Evolutionary conservation across 352 stramenopile genomes (phyloP), one percentile per base, ranked within the genome.

Genomic region (Pelagophyceae sp.): DNA sequence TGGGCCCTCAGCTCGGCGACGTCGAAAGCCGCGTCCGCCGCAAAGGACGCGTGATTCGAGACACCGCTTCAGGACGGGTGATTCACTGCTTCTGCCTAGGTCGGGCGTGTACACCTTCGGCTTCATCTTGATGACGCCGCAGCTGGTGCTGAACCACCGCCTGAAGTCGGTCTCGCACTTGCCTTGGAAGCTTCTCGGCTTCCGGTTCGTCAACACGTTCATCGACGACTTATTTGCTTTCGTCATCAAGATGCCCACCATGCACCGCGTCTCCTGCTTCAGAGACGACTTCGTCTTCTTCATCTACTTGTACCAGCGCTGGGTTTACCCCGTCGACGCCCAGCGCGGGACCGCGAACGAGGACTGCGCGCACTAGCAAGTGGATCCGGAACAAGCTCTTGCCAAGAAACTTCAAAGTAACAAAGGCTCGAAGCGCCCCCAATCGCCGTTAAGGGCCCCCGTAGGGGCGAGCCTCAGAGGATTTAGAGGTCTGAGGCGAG

Each of bases 201-300:
- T 99, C 89, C 98, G 97, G 83, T 98, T 91, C 82, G 81, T 98
- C 69, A 98, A 98, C 80, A 98, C 95, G 61, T 98, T 98, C 77
- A 97, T 98, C 81, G 95, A 98, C 82, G 95, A 98, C 81, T 84
- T 98, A 20, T 98, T 98, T 77, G 93, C 93, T 27, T 98, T 98
- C 79, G 92, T 98, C 72, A 97, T 98, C 80, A 93, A 94, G 79
- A 98, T 98, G 94, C 95, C 95, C 76, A 98, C 91, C 79, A 98
- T 99, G 94, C 95, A 98, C 79, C 88, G 96, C 67, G 88, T 99
- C 65, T 93, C 90, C 74, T 98, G 94, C 82, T 99, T 99, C 83
- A 90, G 96, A 67, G 96, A 99, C 82, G 96, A 99, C 84, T 87
- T 99, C 77, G 96, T 99, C 58, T 99, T 99, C 80, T 96, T 99